Base-by-base conservation (phyloP, 2,329 filamentous ascomycete genomes). In the Fusarium graminum region DNA sequence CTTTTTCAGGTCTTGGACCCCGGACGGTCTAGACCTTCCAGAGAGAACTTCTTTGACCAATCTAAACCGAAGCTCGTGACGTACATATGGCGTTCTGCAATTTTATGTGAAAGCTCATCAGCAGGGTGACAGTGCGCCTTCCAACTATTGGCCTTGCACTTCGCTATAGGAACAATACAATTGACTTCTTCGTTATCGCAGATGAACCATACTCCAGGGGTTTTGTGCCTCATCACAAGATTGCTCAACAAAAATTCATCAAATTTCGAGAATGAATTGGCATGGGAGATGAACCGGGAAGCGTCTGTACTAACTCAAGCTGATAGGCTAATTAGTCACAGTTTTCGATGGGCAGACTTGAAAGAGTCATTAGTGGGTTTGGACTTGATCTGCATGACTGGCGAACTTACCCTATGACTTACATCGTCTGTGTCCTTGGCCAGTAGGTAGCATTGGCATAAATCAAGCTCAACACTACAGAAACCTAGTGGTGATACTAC, bases 1-100 rank as follows among this genome's bases (percentile, higher is more conserved):
- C 41, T 42, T 41, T 28, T 65, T 61, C 50, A 36, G 43, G 50
- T 36, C 52, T 47, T 40, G 36, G 57, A 54, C 69, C 64, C 56
- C 42, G 26, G 61, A 57, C 38, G 51, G 69, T 68, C 69, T 70
- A 56, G 67, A 66, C 59, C 69, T 28, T 55, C 59, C 44, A 34
- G 39, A 51, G 49, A 63, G 64, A 65, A 70, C 65, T 70, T 65
- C 41, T 19, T 47, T 51, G 64, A 58, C 61, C 68, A 57, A 55
- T 68, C 62, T 55, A 9, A 22, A 6, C 22, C 47, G 34, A 38
- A 53, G 42, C 25, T 43, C 59, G 62, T 68, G 51, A 64, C 57
- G 61, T 59, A 59, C 36, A 30, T 41, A 43, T 32, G 44, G 19
- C 28, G 17, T 40, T 28, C 28, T 52, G 59, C 51, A 53, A 58